phyloP scores from a whole-genome alignment of 1,284 basidiomycete species.

The Thecaphora frezii region DNA sequence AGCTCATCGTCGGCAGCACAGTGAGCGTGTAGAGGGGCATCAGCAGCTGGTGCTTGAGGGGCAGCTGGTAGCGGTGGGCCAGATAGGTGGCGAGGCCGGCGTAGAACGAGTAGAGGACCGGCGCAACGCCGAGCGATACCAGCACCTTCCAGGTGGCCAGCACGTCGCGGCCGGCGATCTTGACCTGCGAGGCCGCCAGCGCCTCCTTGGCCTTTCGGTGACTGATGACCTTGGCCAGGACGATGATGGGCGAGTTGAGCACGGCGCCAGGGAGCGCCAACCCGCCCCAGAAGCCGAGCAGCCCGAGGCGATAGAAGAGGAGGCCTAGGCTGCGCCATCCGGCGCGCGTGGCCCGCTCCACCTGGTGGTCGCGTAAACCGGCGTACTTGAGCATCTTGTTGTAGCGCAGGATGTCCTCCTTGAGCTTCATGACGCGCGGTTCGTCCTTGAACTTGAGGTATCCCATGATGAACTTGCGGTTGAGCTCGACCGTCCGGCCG shows the following conservation, averaged over 20 bases:
- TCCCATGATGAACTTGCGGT: slow-evolving; percentile 89
- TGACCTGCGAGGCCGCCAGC: slow-evolving; percentile 91
- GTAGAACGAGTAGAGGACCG: slow-evolving; percentile 72
- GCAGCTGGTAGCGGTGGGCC: slow-evolving; percentile 65
- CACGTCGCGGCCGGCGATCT: slow-evolving; percentile 91
- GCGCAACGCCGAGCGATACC: slow-evolving; percentile 86
- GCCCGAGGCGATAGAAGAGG: slow-evolving; percentile 77
- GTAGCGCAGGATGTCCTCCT: slow-evolving; percentile 85
- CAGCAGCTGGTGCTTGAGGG: slow-evolving; percentile 67
- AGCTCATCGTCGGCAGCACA: slow-evolving; percentile 83
- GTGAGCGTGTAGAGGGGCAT: slow-evolving; percentile 79
- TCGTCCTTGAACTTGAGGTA: slow-evolving; percentile 91
- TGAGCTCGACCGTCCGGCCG: slow-evolving; percentile 94
- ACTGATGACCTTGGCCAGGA: slow-evolving; percentile 85
- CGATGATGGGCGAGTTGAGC: slow-evolving; percentile 91
- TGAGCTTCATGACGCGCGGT: slow-evolving; percentile 80
- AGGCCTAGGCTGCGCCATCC: slow-evolving; percentile 86
- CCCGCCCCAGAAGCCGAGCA: slow-evolving; percentile 81
- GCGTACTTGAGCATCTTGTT: slow-evolving; percentile 88
- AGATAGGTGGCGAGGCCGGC: slow-evolving; percentile 70
- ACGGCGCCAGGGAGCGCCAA: slow-evolving; percentile 92
- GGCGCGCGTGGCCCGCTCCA: slow-evolving; percentile 68
- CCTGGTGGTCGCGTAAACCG: slow-evolving; percentile 97
- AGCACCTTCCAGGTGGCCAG: slow-evolving; percentile 98
- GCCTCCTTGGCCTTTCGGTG: slow-evolving; percentile 93